Evolutionary conservation across 768 basidiomycete genomes (phyloP), one percentile per base, ranked within the genome.

Genomic region (Kwoniella bestiolae): DNA sequence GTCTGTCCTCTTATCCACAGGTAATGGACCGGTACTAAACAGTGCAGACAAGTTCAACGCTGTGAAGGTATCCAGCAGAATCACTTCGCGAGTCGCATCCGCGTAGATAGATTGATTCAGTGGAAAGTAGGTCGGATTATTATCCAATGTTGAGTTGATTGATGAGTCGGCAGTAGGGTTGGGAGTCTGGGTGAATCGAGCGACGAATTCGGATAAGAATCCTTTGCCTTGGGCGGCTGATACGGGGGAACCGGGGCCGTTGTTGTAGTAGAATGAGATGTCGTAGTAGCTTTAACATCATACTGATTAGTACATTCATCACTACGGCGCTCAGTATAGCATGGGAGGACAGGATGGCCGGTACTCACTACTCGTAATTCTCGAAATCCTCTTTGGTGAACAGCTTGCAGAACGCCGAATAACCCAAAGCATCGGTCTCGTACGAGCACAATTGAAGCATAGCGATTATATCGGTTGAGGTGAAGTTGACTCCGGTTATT

Each of bases 51-150:
- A 79, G 77, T 94, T 94, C 46, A 96, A 84, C 9, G 92, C 92
- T 5, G 92, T 91, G 34, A 95, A 84, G 35, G 92, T 86, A 72
- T 92, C 90, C n/a, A 92, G 82, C 0, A 94, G 87, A 41, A 94
- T 90, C n/a, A 92, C 91, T 72, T 95, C 93, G 63, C 94, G 94
- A 0, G 81, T 82, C 16, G 76, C 76, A 28, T 95, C 93, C 6
- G 92, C 91, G 64, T 93, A 94, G 34, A 94, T 77, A 14, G 68
- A 69, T 64, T 80, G 79, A 59, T 82, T 77, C 64, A 81, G 68
- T 3, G 82, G 82, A 80, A 83, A 83, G 16, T 71, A 73, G 1
- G 5, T 55, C 5, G 69, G 21, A 65, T 65, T 73, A 41, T 63
- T 23, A 66, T 82, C 79, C 41, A 82, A 76, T 4, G 81, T 81